These are phyloP conservation scores for Cytospora piceae DNA, from an alignment of 2,329 filamentous ascomycete species.

Conservation along the genomic window DNA sequence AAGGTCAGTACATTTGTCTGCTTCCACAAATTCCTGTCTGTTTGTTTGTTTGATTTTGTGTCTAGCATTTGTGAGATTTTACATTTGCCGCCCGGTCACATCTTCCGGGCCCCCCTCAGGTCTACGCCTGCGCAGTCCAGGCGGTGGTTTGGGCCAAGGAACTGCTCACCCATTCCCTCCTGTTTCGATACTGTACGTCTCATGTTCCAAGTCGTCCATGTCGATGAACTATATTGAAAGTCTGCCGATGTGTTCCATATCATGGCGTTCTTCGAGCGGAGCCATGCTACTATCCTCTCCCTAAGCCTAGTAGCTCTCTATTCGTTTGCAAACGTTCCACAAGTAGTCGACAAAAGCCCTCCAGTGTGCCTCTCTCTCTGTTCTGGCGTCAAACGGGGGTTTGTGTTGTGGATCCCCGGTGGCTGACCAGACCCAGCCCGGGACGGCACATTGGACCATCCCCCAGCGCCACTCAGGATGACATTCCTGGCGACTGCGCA, in stretches of 20 bases:
- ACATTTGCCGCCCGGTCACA: not conserved
- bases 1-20: not conserved
- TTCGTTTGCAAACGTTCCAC: no score
- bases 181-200: no score
- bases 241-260: no score
- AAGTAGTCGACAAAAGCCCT: not conserved
- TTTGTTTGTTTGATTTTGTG: not conserved
- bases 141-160: not conserved
- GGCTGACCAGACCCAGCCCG: conserved; percentile 8
- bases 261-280: no score
- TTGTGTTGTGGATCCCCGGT: not conserved
- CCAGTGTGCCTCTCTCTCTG: not conserved
- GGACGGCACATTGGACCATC: not conserved
- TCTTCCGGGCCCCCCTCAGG: not conserved
- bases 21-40: not conserved
- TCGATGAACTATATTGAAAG: no score
- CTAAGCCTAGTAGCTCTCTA: no score
- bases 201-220: no score
- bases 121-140: not conserved
- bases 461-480: not conserved
- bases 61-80: not conserved
- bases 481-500: not conserved
- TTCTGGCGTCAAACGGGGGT: no score
- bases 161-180: no score
- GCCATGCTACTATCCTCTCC: no score